phyloP scores from a whole-genome alignment of 345 rosid genomes.

The Rhodomyrtus tomentosa region DNA sequence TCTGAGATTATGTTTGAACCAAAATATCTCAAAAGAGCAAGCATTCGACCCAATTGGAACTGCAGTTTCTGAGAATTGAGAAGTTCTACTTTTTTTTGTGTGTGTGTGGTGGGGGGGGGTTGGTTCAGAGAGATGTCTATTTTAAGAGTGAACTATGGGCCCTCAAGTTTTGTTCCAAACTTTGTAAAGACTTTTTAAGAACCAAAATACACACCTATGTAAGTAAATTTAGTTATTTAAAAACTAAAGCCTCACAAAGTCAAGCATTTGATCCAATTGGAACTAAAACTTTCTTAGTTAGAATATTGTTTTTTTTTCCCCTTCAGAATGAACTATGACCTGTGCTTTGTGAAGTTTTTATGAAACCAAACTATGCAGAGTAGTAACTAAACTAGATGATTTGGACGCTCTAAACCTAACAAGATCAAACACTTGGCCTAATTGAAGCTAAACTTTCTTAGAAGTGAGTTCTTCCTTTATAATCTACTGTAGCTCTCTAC shows the following conservation, averaged over 20 bases:
- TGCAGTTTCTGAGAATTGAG: neutral
- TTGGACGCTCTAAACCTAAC: neutral
- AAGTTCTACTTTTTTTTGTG: neutral
- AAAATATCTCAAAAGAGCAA: neutral
- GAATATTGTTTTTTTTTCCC: neutral
- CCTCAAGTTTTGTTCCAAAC: neutral
- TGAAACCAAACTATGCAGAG: neutral
- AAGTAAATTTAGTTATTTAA: neutral
- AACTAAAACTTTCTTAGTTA: neutral
- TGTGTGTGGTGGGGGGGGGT: too few relatives aligned
- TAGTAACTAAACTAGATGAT: neutral
- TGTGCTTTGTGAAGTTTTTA: neutral
- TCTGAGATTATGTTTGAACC: neutral
- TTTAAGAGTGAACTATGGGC: neutral
- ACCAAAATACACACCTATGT: neutral
- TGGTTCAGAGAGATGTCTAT: too few relatives aligned
- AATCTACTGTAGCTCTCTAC: neutral
- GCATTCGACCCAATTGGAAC: neutral
- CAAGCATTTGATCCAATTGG: neutral
- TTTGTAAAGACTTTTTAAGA: neutral
- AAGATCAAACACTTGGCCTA: neutral
- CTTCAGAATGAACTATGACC: neutral
- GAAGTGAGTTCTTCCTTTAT: neutral
- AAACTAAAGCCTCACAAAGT: neutral
- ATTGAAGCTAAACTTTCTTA: neutral